phyloP scores from a whole-genome alignment of 106 monocot species.

The Cymbidium sinense region DNA sequence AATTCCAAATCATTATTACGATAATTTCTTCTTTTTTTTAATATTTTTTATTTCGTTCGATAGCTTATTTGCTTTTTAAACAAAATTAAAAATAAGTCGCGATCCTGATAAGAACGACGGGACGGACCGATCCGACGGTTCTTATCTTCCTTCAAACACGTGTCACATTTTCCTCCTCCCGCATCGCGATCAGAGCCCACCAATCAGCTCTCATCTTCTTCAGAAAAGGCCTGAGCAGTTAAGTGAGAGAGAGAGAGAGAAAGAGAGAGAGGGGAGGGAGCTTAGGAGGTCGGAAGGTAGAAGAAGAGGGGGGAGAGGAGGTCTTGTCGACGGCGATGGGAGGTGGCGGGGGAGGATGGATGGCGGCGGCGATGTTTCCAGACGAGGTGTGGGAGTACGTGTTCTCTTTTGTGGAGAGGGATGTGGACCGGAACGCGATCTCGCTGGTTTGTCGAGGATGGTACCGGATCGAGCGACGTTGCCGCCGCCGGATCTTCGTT shows the following conservation, averaged over 20 bases:
- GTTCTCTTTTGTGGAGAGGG: conserved; percentile 45
- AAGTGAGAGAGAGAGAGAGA: background rate
- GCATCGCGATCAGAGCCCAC: conserved; percentile 1
- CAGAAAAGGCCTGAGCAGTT: background rate
- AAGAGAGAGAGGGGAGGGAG: background rate
- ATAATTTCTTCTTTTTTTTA: no score
- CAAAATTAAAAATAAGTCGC: background rate
- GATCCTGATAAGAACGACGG: background rate
- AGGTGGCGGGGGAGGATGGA: background rate
- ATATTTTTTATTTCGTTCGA: no score
- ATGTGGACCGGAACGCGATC: conserved; percentile 53
- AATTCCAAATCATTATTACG: no score
- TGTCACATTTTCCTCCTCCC: background rate
- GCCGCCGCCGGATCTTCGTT: conserved; percentile 50
- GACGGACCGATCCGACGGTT: conserved; percentile 3
- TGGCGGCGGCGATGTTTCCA: conserved; percentile 36
- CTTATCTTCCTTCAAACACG: background rate
- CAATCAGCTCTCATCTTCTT: conserved; percentile 4
- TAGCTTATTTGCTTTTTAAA: no score
- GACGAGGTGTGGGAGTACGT: conserved; percentile 83
- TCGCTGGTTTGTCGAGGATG: conserved; percentile 46
- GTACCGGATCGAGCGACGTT: conserved; percentile 38
- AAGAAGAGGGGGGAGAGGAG: background rate
- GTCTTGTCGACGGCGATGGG: background rate
- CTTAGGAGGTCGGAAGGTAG: background rate